Percentiles rank a stretch among this genome's conserved stretches.
These are phyloP conservation scores for Balamuthia mandrillaris DNA, from an alignment of 208 protist species.

Conservation along the genomic window DNA sequence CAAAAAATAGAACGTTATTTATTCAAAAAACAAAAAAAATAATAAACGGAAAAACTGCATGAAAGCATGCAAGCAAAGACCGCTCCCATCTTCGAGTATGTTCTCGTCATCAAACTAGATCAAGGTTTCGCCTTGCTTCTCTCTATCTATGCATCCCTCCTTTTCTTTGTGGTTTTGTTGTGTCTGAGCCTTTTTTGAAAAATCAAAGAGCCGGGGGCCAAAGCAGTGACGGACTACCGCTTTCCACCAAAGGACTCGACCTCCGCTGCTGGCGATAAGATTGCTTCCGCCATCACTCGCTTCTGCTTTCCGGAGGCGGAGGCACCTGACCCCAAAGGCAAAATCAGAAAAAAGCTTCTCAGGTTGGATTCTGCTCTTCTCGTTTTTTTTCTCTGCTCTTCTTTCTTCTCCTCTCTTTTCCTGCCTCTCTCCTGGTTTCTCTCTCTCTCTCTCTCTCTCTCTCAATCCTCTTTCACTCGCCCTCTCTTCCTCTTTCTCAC, in stretches of 20 bases:
- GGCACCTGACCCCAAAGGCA: not conserved
- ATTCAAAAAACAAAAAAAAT: too few relatives aligned
- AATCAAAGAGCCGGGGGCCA: not conserved
- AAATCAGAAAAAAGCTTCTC: conserved; percentile 26
- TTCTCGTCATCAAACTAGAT: conserved; percentile 13
- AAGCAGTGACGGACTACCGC: not conserved
- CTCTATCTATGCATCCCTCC: not conserved
- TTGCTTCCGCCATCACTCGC: conserved; percentile 3
- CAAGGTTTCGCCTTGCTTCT: not conserved
- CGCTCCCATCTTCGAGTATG: conserved; percentile 32
- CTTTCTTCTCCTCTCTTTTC: not conserved
- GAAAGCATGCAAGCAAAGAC: not conserved
- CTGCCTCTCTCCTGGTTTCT: not conserved
- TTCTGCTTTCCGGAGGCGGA: conserved; percentile 38
- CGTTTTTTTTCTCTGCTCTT: not conserved
- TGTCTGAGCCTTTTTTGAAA: not conserved
- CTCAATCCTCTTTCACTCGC: not conserved
- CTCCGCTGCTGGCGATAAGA: not conserved
- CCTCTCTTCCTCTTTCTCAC: not conserved
- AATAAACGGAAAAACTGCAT: too few relatives aligned
- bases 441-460: not conserved
- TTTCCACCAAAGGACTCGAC: conserved; percentile 28
- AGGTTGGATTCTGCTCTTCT: not conserved
- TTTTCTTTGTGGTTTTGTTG: not conserved
- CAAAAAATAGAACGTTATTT: too few relatives aligned